phyloP scores from a whole-genome alignment of 257 asterid genomes.

The Misopates orontium region DNA sequence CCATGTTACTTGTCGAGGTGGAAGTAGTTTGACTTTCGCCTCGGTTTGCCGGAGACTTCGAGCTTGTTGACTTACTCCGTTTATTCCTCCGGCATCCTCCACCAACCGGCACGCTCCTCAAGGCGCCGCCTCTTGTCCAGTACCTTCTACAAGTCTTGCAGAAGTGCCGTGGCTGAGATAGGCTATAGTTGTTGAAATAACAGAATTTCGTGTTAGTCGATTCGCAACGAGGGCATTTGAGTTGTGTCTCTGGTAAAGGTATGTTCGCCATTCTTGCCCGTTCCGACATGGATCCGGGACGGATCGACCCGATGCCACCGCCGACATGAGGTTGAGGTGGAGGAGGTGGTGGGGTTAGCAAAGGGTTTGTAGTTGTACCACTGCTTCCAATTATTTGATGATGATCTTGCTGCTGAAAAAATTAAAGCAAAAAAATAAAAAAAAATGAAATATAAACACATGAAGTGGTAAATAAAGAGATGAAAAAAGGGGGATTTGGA shows the following conservation, averaged over 20 bases:
- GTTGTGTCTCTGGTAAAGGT: conserved; percentile 72
- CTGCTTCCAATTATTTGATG: conserved; percentile 19
- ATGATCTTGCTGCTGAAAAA: conserved; percentile 50
- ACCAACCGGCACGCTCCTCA: conserved; percentile 85
- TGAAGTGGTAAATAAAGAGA: conserved; percentile 32
- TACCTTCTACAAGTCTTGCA: conserved; percentile 91
- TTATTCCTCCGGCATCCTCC: conserved; percentile 90
- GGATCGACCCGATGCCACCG: conserved; percentile 51
- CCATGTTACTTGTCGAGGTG: conserved; percentile 46
- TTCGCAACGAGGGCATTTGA: conserved; percentile 92
- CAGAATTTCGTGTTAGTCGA: conserved; percentile 88
- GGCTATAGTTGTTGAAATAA: conserved; percentile 90
- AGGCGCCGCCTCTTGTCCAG: conserved; percentile 93
- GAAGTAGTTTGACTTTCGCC: conserved; percentile 48
- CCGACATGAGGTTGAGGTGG: conserved; percentile 21
- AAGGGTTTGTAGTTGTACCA: conserved; percentile 7
- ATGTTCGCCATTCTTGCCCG: conserved; percentile 88
- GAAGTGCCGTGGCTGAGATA: conserved; percentile 90
- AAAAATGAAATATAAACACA: conserved; percentile 21
- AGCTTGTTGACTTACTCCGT: conserved; percentile 51
- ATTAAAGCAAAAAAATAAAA: conserved; percentile 14
- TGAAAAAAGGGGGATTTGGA: neutral
- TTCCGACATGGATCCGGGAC: conserved; percentile 90
- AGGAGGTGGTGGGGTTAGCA: neutral
- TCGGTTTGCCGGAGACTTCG: conserved; percentile 64